Evolutionary conservation across 495 filamentous ascomycete species (phyloP).

Genomic region (Penicillium subrubescens): DNA sequence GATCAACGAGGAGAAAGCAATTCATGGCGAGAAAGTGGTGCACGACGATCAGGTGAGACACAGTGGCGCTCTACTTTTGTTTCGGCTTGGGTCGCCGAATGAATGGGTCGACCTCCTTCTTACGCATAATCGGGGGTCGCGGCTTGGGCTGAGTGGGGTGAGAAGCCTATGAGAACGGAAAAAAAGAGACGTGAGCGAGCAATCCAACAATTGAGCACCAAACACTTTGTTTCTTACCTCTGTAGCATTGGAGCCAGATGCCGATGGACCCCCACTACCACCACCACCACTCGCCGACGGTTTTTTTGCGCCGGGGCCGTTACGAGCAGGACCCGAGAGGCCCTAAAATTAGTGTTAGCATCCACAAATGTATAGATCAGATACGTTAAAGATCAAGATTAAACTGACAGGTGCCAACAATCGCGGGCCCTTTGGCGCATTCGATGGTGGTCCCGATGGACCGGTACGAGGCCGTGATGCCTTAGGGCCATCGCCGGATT

Average conservation of each 20-base stretch:
- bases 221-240: slow-evolving; percentile 26
- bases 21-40: background rate
- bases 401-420: slow-evolving; percentile 33
- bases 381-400: background rate
- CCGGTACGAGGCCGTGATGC: slow-evolving; percentile 31
- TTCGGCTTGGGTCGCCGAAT: slow-evolving; percentile 50
- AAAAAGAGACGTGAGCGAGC: slow-evolving; percentile 13
- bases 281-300: background rate
- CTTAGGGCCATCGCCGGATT: slow-evolving; percentile 32
- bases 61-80: slow-evolving; percentile 21
- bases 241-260: slow-evolving; percentile 13
- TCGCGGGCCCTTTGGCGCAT: slow-evolving; percentile 24
- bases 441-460: slow-evolving; percentile 19
- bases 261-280: slow-evolving; percentile 7
- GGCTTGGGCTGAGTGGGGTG: slow-evolving; percentile 17
- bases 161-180: slow-evolving; percentile 10
- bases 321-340: slow-evolving; percentile 44
- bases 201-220: slow-evolving; percentile 2
- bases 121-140: slow-evolving; percentile 44
- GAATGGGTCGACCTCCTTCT: slow-evolving; percentile 53
- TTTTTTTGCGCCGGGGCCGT: slow-evolving; percentile 30
- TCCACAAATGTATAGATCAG: slow-evolving; percentile 4
- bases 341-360: slow-evolving; percentile 24
- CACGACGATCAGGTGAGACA: slow-evolving; percentile 1
- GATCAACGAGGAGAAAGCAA: background rate